Conservation (phyloP, 164 flowering plant genomes). For the Aristolochia californica region DNA sequence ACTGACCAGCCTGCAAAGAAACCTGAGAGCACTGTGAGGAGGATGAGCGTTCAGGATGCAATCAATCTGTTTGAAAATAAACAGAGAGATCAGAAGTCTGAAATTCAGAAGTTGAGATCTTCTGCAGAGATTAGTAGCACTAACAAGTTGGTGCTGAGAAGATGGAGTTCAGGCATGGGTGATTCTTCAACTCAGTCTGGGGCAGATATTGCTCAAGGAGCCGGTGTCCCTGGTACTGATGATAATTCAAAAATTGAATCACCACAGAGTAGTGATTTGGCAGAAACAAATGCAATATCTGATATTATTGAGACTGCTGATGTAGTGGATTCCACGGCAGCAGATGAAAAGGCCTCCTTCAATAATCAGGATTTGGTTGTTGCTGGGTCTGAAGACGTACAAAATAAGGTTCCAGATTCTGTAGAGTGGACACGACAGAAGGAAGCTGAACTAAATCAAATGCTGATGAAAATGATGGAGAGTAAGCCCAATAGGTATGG, state of each 20-base stretch:
- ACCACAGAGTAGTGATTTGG: conserved; percentile 8
- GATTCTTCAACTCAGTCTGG: conserved; percentile 32
- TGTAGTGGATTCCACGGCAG: conserved; percentile 17
- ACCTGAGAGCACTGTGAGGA: conserved; percentile 34
- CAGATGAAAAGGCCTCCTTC: conserved; percentile 3
- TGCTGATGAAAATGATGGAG: conserved; percentile 57
- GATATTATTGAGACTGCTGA: conserved; percentile 6
- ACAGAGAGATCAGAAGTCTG: conserved; percentile 49
- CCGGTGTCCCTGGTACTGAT: conserved; percentile 7
- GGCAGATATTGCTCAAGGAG: conserved; percentile 27
- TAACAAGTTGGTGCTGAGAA: conserved; percentile 64
- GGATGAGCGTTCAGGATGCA: conserved; percentile 86
- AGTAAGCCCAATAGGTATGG: conserved; percentile 29
- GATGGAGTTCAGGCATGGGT: conserved; percentile 81
- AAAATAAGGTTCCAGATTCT: conserved; percentile 25
- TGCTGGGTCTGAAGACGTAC: conserved; percentile 20
- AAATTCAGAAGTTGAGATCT: conserved; percentile 34
- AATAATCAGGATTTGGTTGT: conserved; percentile 11
- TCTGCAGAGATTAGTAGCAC: conserved; percentile 20
- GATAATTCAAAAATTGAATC: conserved; percentile 17
- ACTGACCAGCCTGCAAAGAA: conserved; percentile 29
- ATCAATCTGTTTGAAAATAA: conserved; percentile 82
- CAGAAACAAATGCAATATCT: conserved; percentile 20
- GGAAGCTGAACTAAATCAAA: conserved; percentile 66
- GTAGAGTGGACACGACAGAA: conserved; percentile 69